A percentile compares a stretch with the other conserved stretches of the same genome.
Conservation (phyloP, 2,329 filamentous ascomycete genomes). For the Chaetothyriales sp. region DNA sequence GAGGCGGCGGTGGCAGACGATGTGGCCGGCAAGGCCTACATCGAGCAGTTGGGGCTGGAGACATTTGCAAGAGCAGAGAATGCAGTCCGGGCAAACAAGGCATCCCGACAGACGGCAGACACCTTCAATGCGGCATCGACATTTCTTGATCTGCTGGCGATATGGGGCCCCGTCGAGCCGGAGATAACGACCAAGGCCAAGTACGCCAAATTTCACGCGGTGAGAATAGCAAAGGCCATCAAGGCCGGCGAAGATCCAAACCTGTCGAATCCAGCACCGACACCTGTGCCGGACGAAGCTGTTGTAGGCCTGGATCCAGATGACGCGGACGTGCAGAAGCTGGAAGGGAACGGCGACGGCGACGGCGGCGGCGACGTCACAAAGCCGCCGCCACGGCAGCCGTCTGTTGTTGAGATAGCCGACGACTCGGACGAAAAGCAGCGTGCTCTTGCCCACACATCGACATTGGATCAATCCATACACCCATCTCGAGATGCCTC, state of each 20-base stretch:
- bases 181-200: conserved; percentile 80
- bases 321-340: conserved; percentile 50
- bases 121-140: conserved; percentile 87
- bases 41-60: conserved; percentile 85
- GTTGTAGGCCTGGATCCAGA: conserved; percentile 43
- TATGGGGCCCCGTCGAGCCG: conserved; percentile 64
- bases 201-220: conserved; percentile 90
- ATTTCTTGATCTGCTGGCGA: conserved; percentile 74
- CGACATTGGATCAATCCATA: conserved; percentile 37
- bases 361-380: conserved; percentile 24
- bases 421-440: conserved; percentile 42
- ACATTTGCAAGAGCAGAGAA: conserved; percentile 75
- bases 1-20: conserved; percentile 83
- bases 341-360: conserved; percentile 26
- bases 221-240: conserved; percentile 79
- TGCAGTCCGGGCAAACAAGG: conserved; percentile 67
- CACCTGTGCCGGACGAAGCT: conserved; percentile 34
- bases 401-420: conserved; percentile 47
- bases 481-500: conserved; percentile 36
- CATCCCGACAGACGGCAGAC: conserved; percentile 79
- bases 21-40: conserved; percentile 71
- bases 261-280: conserved; percentile 62
- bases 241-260: conserved; percentile 89
- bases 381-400: conserved; percentile 31
- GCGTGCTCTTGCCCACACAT: conserved; percentile 31